These are phyloP conservation scores for Ciborinia camelliae DNA, from an alignment of 2,329 filamentous ascomycete genomes.

Conservation along the genomic window DNA sequence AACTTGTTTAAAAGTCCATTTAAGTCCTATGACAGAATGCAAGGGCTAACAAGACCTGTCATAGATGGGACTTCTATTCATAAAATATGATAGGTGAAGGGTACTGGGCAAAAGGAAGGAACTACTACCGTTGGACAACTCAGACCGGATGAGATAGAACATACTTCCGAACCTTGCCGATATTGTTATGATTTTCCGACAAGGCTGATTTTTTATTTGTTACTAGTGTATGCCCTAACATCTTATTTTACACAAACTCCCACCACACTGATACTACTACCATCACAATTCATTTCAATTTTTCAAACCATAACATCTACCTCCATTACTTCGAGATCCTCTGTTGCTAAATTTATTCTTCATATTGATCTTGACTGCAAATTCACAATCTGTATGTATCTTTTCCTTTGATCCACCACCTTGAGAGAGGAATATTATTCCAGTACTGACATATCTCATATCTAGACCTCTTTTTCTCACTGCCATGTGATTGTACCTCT, in stretches of 20 bases:
- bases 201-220: no score
- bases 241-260: not conserved
- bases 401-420: not conserved
- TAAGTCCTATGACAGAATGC: not conserved
- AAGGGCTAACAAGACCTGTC: not conserved
- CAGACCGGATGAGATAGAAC: not conserved
- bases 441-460: not conserved
- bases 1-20: not conserved
- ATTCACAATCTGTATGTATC: not conserved
- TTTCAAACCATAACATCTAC: not conserved
- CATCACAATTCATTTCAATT: not conserved
- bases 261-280: not conserved
- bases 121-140: not conserved
- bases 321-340: not conserved
- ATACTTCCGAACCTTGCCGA: not conserved
- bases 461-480: not conserved
- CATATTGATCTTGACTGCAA: not conserved
- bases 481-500: not conserved
- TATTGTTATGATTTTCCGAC: not conserved
- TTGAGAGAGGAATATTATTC: not conserved
- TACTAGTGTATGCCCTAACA: no score
- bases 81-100: not conserved
- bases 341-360: not conserved
- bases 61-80: not conserved
- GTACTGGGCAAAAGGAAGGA: not conserved